Evolutionary conservation across 192 early-diverging fungal genomes (phyloP).

Genomic region (Coemansia sp.): DNA sequence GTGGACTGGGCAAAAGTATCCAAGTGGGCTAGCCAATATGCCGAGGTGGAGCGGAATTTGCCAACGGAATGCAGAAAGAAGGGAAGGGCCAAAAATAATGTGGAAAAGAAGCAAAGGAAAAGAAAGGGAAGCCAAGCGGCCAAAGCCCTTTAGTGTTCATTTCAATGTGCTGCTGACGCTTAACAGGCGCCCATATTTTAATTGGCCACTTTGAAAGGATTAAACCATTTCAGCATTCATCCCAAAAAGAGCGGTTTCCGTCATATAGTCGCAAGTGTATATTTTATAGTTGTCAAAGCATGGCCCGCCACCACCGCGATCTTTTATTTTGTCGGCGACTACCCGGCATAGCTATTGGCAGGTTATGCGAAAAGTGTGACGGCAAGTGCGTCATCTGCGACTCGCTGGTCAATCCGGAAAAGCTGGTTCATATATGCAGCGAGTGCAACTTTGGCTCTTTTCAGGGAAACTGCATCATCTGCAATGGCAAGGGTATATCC

Average conservation of each 20-base stretch:
- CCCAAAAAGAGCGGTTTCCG: too few species aligned
- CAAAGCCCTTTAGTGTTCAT: neutral
- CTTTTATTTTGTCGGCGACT: constrained; percentile 94
- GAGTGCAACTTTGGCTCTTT: constrained; percentile 95
- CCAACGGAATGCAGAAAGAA: constrained; percentile 3
- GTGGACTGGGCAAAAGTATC: neutral
- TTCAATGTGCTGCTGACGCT: neutral
- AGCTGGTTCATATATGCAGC: constrained; percentile 88
- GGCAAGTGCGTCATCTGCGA: constrained; percentile 97
- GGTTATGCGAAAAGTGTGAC: constrained; percentile 62
- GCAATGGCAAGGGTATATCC: constrained; percentile 83
- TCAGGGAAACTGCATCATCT: constrained; percentile 89
- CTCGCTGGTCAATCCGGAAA: constrained; percentile 88
- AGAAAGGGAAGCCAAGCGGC: constrained; percentile 5
- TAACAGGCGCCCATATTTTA: neutral
- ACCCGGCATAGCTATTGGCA: constrained; percentile 73
- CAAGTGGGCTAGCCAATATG: neutral
- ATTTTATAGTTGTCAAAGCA: constrained; percentile 15
- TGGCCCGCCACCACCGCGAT: constrained; percentile 87
- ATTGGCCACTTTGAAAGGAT: neutral
- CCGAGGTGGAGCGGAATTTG: neutral
- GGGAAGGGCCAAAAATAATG: constrained; percentile 10
- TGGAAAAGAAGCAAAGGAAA: constrained; percentile 4
- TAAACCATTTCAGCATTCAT: neutral
- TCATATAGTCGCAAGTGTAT: too few species aligned